A percentile compares a stretch with the other conserved stretches of the same genome.
phyloP scores from a whole-genome alignment of 352 stramenopile genomes.

The Globisporangium heterothallicum region DNA sequence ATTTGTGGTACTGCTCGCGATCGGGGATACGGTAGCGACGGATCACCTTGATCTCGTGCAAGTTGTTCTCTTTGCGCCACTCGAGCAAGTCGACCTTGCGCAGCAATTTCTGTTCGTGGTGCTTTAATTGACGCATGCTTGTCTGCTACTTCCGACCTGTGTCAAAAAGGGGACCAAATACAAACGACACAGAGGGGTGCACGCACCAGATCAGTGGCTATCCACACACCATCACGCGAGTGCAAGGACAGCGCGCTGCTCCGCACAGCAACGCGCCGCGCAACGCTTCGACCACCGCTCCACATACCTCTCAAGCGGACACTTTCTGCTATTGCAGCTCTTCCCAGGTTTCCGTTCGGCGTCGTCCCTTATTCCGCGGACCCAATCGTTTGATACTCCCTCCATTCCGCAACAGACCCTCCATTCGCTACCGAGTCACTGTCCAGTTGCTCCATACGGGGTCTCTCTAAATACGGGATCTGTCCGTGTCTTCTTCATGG shows the following conservation, averaged over 20 bases:
- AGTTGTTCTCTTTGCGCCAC: constrained; percentile 98
- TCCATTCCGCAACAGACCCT: constrained; percentile 4
- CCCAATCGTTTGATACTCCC: constrained; percentile 7
- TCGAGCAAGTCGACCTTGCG: constrained; percentile 99
- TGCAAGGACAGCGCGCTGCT: no score
- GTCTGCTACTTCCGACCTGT: no score
- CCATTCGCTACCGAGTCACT: background rate
- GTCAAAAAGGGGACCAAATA: no score
- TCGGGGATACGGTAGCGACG: constrained; percentile 97
- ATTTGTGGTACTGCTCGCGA: constrained; percentile 98
- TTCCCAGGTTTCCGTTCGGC: background rate
- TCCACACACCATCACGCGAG: no score
- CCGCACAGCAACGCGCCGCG: no score
- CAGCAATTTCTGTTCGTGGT: constrained; percentile 98
- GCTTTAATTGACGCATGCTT: constrained; percentile 94
- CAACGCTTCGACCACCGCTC: background rate
- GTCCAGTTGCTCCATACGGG: background rate
- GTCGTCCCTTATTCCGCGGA: constrained; percentile 1
- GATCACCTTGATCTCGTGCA: constrained; percentile 98
- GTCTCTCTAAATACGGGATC: background rate
- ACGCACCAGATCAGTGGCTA: background rate
- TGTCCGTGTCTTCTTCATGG: background rate
- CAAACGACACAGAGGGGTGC: no score
- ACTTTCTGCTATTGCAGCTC: constrained; percentile 4
- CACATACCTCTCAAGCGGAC: background rate